phyloP scores from a whole-genome alignment of 1,284 basidiomycete species.

The Boletus hoseneyae region DNA sequence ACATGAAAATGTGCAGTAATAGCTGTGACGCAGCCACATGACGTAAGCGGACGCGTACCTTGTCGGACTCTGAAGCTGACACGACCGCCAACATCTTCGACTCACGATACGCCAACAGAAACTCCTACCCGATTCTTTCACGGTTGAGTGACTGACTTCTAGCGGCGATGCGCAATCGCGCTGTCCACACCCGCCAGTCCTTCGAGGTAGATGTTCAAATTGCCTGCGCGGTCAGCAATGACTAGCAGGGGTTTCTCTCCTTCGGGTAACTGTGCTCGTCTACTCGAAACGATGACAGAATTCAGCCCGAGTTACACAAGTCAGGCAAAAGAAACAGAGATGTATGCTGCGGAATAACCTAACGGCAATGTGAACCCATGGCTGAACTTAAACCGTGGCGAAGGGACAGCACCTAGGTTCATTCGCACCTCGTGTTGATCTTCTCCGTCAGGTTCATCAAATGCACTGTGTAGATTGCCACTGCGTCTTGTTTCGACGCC shows the following conservation, averaged over 20 bases:
- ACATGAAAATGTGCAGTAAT: constrained; percentile 42
- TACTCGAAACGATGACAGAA: constrained; percentile 14
- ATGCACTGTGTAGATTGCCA: constrained; percentile 35
- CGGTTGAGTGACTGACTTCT: constrained; percentile 36
- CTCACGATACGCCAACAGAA: constrained; percentile 49
- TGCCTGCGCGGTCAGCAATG: constrained; percentile 33
- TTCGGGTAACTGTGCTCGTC: constrained; percentile 38
- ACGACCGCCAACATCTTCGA: constrained; percentile 44
- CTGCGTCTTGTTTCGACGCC: constrained; percentile 23
- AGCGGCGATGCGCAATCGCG: constrained; percentile 27
- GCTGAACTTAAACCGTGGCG: constrained; percentile 29
- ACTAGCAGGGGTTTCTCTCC: constrained; percentile 42
- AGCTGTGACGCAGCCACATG: constrained; percentile 22
- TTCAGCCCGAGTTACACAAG: not conserved
- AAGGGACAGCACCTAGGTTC: constrained; percentile 36
- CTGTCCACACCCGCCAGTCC: constrained; percentile 28
- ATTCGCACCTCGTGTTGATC: constrained; percentile 43
- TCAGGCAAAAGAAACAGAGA: not conserved
- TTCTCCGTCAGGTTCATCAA: constrained; percentile 37
- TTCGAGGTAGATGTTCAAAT: constrained; percentile 42
- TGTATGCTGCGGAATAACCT: constrained; percentile 37
- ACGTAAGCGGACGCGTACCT: too few relatives aligned
- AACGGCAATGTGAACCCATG: constrained; percentile 36
- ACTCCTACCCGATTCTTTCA: constrained; percentile 44
- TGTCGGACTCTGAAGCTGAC: constrained; percentile 8